phyloP scores from a whole-genome alignment of 2,329 filamentous ascomycete genomes.

The Colletotrichum viniferum region DNA sequence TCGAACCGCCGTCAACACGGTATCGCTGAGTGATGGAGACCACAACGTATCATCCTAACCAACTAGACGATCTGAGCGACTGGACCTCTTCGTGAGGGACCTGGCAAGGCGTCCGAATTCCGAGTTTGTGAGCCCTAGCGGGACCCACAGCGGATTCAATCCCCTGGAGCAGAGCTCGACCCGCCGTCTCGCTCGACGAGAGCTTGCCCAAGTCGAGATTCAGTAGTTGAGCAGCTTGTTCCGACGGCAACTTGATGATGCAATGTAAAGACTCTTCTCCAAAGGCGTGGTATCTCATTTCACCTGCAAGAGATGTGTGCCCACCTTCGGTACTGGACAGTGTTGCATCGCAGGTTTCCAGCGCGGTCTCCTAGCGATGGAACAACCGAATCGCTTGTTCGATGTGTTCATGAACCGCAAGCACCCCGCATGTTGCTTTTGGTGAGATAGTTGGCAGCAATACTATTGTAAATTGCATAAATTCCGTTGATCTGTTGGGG shows the following conservation, averaged over 20 bases:
- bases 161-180: background rate
- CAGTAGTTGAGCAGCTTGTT: background rate
- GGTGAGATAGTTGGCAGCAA: background rate
- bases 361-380: background rate
- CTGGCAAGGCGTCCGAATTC: rapidly evolving
- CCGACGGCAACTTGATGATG: background rate
- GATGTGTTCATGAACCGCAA: background rate
- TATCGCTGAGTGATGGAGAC: slow-evolving; percentile 11
- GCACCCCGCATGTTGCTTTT: background rate
- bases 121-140: background rate
- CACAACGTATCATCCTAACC: slow-evolving; percentile 23
- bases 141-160: background rate
- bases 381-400: rapidly evolving
- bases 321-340: rapidly evolving
- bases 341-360: background rate
- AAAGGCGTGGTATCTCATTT: background rate
- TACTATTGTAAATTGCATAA: rapidly evolving
- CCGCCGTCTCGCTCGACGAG: too few species aligned
- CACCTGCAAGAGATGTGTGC: rapidly evolving
- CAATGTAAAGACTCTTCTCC: background rate
- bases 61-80: slow-evolving; percentile 20
- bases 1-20: slow-evolving; percentile 23
- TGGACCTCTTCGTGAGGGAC: background rate
- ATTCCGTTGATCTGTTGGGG: background rate
- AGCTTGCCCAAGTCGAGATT: background rate